These are phyloP conservation scores for Beauveria australis DNA, from an alignment of 2,329 filamentous ascomycete genomes.

Conservation along the genomic window DNA sequence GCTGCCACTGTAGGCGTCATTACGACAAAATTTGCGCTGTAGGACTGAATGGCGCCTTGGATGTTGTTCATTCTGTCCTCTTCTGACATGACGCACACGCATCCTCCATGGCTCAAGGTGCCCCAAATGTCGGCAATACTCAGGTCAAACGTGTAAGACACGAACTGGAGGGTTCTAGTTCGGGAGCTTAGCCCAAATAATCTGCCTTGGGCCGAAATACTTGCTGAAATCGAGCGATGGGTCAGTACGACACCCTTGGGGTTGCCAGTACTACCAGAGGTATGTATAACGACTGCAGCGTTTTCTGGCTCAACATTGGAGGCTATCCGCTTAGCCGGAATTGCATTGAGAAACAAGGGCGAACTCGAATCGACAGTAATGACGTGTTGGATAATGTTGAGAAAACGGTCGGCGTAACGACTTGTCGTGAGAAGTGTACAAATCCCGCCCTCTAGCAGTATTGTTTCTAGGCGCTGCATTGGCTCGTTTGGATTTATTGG, in stretches of 20 bases:
- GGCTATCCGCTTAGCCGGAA: not conserved
- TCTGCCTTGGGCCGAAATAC: not conserved
- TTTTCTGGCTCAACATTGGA: not conserved
- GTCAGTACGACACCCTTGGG: constrained; percentile 11
- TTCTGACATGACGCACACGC: constrained; percentile 14
- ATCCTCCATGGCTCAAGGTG: constrained; percentile 11
- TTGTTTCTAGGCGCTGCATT: not conserved
- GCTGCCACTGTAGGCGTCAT: constrained; percentile 5
- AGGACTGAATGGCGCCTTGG: not conserved
- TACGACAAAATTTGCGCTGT: constrained; percentile 4
- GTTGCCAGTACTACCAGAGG: constrained; percentile 11
- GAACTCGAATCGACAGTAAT: not conserved
- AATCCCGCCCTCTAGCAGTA: not conserved
- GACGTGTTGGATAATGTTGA: not conserved
- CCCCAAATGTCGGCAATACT: constrained; percentile 11
- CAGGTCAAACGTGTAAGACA: constrained; percentile 16
- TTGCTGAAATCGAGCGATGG: not conserved
- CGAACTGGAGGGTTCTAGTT: constrained; percentile 20
- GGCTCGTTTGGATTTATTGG: not conserved
- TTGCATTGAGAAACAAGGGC: not conserved
- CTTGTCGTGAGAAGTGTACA: not conserved
- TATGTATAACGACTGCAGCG: constrained; percentile 6
- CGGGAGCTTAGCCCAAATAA: constrained; percentile 13
- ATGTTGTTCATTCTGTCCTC: constrained; percentile 15
- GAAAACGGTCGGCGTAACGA: not conserved